These are phyloP conservation scores for Boletus subluridellus DNA, from an alignment of 1,284 basidiomycete genomes.

Conservation along the genomic window DNA sequence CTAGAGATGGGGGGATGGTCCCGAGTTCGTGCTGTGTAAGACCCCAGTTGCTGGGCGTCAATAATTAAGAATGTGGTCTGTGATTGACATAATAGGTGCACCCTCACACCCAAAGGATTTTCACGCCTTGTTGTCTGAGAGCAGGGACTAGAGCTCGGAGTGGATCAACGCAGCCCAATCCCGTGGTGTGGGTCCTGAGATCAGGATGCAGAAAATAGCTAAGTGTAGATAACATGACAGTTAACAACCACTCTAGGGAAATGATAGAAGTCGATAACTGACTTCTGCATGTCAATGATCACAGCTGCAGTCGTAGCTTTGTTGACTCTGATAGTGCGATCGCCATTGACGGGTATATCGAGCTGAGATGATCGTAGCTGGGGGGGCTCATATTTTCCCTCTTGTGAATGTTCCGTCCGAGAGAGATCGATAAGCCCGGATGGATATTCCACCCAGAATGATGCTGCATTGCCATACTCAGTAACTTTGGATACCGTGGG, in stretches of 20 bases:
- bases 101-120: conserved; percentile 65
- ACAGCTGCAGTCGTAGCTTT: conserved; percentile 52
- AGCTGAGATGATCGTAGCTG: conserved; percentile 41
- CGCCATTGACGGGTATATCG: conserved; percentile 53
- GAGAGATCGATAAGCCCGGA: conserved; percentile 61
- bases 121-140: conserved; percentile 51
- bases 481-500: conserved; percentile 43
- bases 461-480: conserved; percentile 53
- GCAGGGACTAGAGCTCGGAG: conserved; percentile 48
- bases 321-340: conserved; percentile 50
- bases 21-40: conserved; percentile 59
- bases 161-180: conserved; percentile 56
- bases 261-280: conserved; percentile 39
- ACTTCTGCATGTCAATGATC: conserved; percentile 75
- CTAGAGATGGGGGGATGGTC: conserved; percentile 59
- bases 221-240: not conserved
- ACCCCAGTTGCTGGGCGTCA: conserved; percentile 58
- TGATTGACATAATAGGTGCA: not conserved
- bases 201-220: conserved; percentile 68
- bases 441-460: conserved; percentile 69
- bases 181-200: conserved; percentile 52
- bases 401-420: conserved; percentile 38
- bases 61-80: not conserved
- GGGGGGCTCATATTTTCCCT: conserved; percentile 28
- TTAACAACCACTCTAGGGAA: conserved; percentile 1